Evolutionary conservation across 345 rosid genomes (phyloP), one percentile per base, ranked within the genome.

Genomic region (Lepidium aucheri): DNA sequence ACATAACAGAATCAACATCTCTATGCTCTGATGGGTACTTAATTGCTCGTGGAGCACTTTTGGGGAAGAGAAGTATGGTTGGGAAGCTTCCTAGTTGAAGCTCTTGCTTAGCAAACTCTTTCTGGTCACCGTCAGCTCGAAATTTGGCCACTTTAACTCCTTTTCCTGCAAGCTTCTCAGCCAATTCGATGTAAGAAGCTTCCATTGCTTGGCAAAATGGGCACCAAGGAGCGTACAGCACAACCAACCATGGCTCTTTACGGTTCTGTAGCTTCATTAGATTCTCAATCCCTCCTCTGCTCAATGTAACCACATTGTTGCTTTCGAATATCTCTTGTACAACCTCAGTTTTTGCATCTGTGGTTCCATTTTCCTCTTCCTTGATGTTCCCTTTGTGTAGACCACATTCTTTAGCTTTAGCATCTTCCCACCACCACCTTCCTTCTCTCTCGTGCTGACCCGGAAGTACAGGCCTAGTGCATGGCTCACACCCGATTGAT

Each of bases 381-480:
- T 84, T 88, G 18, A 94, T 49, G 54, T 93, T 93, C 43, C 96
- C 97, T 74, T 88, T 90, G 68, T 90, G 98, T 40, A 93, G 84
- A 26, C 98, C 98, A 24, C 99, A 94, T 65, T 94, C 99, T 81
- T 94, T 90, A 10, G 99, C 96, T 76, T 77, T 88, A 53, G 99
- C 89, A 33, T 94, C 99, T 85, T 94, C 99, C 99, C 99, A 94
- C 99, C 99, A 94, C 99, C 97, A 94, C 68, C 99, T 86, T 71
- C 99, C 99, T 80, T 94, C 99, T 67, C 99, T 88, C 78, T 94
- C 97, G 20, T 90, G 99, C 54, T 94, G 99, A 20, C 99, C 99
- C 0, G 99, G 99, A 30, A 94, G 90, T 2, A 90, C 95, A 0
- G 97, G 81, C 82, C 96, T 85, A 0, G 99, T 94, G 80, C 99